These are phyloP conservation scores for Cryomyces antarcticus DNA, from an alignment of 495 filamentous ascomycete genomes.

Conservation along the genomic window DNA sequence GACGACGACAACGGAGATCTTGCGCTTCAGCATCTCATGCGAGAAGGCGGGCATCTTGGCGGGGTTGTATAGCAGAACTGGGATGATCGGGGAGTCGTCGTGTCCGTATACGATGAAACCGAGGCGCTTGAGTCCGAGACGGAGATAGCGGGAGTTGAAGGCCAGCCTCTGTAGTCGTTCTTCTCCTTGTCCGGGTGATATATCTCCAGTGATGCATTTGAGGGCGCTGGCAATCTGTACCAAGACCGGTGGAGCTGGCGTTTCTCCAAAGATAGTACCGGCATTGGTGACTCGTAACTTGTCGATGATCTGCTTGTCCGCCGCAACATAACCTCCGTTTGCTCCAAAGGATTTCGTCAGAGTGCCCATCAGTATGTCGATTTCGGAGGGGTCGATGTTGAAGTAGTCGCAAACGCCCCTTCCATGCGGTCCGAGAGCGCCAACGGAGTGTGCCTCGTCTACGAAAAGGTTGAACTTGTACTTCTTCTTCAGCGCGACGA, in stretches of 20 bases:
- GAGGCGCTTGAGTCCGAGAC: slow-evolving; percentile 87
- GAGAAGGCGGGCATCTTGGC: slow-evolving; percentile 96
- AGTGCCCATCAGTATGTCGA: slow-evolving; percentile 96
- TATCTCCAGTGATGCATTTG: slow-evolving; percentile 69
- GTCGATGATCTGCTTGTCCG: slow-evolving; percentile 76
- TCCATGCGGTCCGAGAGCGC: slow-evolving; percentile 71
- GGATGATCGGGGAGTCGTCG: slow-evolving; percentile 94
- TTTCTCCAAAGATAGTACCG: slow-evolving; percentile 70
- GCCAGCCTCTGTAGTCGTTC: slow-evolving; percentile 89
- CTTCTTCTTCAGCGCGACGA: slow-evolving; percentile 68
- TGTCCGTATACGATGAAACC: slow-evolving; percentile 93
- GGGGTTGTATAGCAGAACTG: slow-evolving; percentile 81
- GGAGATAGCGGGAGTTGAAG: slow-evolving; percentile 96
- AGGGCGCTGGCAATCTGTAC: slow-evolving; percentile 74
- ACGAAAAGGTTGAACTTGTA: slow-evolving; percentile 95
- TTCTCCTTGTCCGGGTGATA: slow-evolving; percentile 78
- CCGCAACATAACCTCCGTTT: slow-evolving; percentile 91
- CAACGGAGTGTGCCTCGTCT: slow-evolving; percentile 93
- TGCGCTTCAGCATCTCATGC: slow-evolving; percentile 91
- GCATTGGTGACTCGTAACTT: slow-evolving; percentile 74
- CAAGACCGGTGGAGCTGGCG: slow-evolving; percentile 67
- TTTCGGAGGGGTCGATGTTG: slow-evolving; percentile 62
- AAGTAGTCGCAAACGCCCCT: slow-evolving; percentile 97
- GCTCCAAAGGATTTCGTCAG: slow-evolving; percentile 96
- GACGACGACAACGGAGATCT: slow-evolving; percentile 96